Base-by-base conservation (phyloP, 352 stramenopile species). In the Phytophthora lateralis region DNA sequence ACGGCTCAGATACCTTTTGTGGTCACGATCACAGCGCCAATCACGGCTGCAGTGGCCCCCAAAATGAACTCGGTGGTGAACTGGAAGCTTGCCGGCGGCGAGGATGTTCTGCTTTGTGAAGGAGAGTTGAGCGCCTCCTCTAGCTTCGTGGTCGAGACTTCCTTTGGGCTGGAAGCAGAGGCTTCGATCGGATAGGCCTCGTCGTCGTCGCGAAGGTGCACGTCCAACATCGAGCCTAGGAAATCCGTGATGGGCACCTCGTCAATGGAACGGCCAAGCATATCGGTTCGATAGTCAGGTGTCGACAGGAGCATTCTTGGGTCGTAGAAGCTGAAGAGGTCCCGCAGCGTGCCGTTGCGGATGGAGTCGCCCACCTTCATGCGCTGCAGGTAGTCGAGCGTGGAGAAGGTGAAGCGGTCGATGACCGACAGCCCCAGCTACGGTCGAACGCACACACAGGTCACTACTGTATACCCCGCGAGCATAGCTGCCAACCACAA, bases 341-440 rank as follows among this genome's bases (percentile, higher is more conserved):
- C 82, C 3, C 68, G 65, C 17, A 95, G 57, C 0, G 74, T 91
- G 6, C 65, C 79, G 17, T 82, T 89, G 32, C 71, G 79, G 39
- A 90, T 90, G 21, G 78, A 87, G 49, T 87, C 66, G 27, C 83
- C 82, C 7, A 93, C 80, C 55, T 95, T 90, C 78, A 95, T 88
- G 26, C 70, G 82, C 43, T 96, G 85, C 58, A 97, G 53, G 60
- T 93, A 97, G 64, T 97, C 88, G 14, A 97, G 75, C 47, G 88
- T 96, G 24, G 85, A 81, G 55, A 93, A 97, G 27, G 89, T 96
- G 59, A 97, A 97, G 37, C 88, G 85, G 64, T 97, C 89, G 56
- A 97, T 97, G 38, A 97, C 83, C 8, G 89, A 84, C 21, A 96
- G 54, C 3, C 89, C 89, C 35, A 97, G 58, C 85, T 93, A 54